phyloP scores from a whole-genome alignment of 148 eudicot species.

The Rhododendron ferrugineum region DNA sequence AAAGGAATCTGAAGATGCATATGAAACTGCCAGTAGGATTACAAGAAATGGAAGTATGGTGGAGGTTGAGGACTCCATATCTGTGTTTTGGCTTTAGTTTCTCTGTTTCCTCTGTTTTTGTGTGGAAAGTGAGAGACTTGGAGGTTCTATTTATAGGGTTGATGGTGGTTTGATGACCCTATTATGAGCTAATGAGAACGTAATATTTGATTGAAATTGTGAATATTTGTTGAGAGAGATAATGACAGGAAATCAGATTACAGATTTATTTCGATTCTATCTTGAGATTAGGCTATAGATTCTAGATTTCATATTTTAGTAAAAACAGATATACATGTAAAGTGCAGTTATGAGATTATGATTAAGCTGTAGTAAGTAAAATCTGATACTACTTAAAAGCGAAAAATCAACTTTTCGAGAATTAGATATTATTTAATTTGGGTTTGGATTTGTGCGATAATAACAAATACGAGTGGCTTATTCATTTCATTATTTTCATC shows the following conservation, averaged over 20 bases:
- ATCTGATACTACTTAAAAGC: no score
- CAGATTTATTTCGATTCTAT: not conserved
- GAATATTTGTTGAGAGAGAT: not conserved
- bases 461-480: not conserved
- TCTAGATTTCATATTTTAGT: no score
- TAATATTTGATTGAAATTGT: not conserved
- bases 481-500: not conserved
- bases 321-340: no score
- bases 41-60: not conserved
- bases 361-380: no score
- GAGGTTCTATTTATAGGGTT: not conserved
- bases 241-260: not conserved
- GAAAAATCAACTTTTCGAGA: no score
- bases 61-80: not conserved
- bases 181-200: not conserved
- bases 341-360: no score
- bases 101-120: not conserved
- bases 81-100: not conserved
- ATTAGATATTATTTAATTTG: no score
- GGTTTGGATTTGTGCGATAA: no score
- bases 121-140: not conserved
- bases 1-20: not conserved
- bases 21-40: not conserved
- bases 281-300: not conserved
- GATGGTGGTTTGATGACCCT: not conserved